Evolutionary conservation across 192 early-diverging fungal genomes (phyloP), one percentile per base, ranked within the genome.

Genomic region (Lunasporangiospora selenospora): DNA sequence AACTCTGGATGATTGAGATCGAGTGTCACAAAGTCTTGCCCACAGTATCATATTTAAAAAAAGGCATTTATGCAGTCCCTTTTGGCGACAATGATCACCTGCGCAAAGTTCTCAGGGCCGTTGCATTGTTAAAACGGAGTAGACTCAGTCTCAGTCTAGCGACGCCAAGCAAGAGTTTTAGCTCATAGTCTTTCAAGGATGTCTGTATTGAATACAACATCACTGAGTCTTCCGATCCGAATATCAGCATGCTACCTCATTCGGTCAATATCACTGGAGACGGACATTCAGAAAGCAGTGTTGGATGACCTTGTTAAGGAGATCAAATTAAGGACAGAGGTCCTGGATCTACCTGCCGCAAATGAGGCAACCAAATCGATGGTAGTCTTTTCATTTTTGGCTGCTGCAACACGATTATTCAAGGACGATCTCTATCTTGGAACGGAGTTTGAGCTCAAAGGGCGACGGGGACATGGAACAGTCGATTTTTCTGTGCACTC

Each of bases 341-440:
- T 42, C 13, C 53, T 65, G 6, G 27, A 11, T 0, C 18, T 56
- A 18, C 7, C 18, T 0, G 46, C 45, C 2, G 31, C 53, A 9
- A 56, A 56, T 15, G 46, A 65, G 26, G 15, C 62, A 16, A 65
- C 62, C 18, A 55, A 26, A 24, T 65, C 62, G 15, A 32, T 65
- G 16, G 23, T 49, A 0, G 53, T 56, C 2, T 52, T 44, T 1
- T 63, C 61, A 10, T 65, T 65, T 37, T 9, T 65, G 26, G 23
- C 36, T 27, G 48, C 29, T 19, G 63, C 40, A 31, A 65, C 47
- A n/a, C 30, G 18, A 18, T 32, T 57, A n/a, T 66, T 57, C 24
- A 9, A 57, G 16, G 63, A 43, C 10, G 54, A 51, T n/a, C 31
- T 66, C 0, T 66, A 48, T 21, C 48, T 66, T 51, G 54, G 21